Conservation (phyloP, 139 green algal genomes). For the Picochlorum sp. region DNA sequence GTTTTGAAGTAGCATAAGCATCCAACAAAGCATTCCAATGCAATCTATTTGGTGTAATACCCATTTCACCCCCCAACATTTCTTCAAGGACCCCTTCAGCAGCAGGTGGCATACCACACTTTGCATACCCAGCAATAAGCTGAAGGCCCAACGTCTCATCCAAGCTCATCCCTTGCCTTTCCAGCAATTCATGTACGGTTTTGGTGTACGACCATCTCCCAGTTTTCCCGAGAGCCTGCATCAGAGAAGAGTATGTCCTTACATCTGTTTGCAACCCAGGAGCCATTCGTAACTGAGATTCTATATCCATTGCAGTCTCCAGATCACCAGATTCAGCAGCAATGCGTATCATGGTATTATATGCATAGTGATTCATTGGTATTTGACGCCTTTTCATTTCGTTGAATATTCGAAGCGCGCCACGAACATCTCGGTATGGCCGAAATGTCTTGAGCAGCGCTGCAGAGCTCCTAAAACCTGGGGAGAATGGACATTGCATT, state of each 20-base stretch:
- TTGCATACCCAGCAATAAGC: conserved; percentile 3
- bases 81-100: conserved; percentile 4
- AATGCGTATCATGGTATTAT: conserved; percentile 16
- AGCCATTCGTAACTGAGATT: background rate
- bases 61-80: conserved; percentile 3
- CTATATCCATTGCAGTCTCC: conserved; percentile 5
- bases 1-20: background rate
- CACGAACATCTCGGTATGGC: conserved; percentile 2
- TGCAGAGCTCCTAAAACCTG: background rate
- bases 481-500: background rate
- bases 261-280: background rate
- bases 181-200: conserved; percentile 10
- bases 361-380: conserved; percentile 13
- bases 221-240: conserved; percentile 1
- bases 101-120: background rate
- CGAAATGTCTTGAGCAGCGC: conserved; percentile 15
- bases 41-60: conserved; percentile 2
- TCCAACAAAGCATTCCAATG: conserved; percentile 26
- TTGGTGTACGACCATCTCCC: background rate
- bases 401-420: background rate
- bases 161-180: conserved; percentile 1
- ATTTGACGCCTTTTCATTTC: background rate
- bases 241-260: conserved; percentile 9
- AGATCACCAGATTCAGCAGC: conserved; percentile 10
- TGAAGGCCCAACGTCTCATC: conserved; percentile 1